Evolutionary conservation across 768 basidiomycete species (phyloP).

Genomic region (Russula sp.): DNA sequence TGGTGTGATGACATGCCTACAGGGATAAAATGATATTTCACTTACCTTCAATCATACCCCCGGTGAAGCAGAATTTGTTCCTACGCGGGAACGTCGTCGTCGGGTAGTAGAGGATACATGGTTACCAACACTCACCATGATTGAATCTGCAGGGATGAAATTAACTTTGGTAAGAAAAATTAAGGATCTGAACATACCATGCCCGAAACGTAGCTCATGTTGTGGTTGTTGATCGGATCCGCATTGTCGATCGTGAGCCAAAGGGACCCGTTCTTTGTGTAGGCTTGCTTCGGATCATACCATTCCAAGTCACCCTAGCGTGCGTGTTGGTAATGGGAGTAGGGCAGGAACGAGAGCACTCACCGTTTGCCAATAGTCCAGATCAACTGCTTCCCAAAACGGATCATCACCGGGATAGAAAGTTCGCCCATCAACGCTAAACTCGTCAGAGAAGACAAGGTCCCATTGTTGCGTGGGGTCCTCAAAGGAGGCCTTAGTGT

Average conservation of each 20-base stretch:
- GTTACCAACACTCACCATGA: conserved; percentile 27
- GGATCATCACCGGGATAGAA: conserved; percentile 42
- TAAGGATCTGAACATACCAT: conserved; percentile 27
- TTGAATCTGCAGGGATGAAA: conserved; percentile 10
- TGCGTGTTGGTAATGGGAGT: not conserved
- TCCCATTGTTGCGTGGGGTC: conserved; percentile 31
- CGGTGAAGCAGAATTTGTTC: conserved; percentile 79
- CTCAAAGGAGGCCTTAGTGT: conserved; percentile 22
- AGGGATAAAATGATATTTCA: not conserved
- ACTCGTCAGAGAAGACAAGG: conserved; percentile 41
- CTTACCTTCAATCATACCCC: conserved; percentile 55
- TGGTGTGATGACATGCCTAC: not conserved
- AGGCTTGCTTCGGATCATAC: conserved; percentile 49
- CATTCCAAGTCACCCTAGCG: conserved; percentile 41
- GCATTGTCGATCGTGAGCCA: conserved; percentile 38
- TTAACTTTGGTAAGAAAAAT: not conserved
- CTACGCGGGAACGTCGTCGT: conserved; percentile 24
- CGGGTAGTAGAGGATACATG: not conserved
- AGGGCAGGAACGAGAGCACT: conserved; percentile 35
- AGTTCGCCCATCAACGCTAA: conserved; percentile 36
- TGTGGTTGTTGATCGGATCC: conserved; percentile 36
- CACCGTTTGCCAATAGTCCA: conserved; percentile 39
- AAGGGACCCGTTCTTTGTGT: conserved; percentile 45
- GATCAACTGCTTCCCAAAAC: conserved; percentile 35
- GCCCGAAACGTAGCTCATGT: conserved; percentile 37